A percentile compares a stretch with the other conserved stretches of the same genome.
phyloP scores from a whole-genome alignment of 2,329 filamentous ascomycete species.

The Aspergillus ochraceus region DNA sequence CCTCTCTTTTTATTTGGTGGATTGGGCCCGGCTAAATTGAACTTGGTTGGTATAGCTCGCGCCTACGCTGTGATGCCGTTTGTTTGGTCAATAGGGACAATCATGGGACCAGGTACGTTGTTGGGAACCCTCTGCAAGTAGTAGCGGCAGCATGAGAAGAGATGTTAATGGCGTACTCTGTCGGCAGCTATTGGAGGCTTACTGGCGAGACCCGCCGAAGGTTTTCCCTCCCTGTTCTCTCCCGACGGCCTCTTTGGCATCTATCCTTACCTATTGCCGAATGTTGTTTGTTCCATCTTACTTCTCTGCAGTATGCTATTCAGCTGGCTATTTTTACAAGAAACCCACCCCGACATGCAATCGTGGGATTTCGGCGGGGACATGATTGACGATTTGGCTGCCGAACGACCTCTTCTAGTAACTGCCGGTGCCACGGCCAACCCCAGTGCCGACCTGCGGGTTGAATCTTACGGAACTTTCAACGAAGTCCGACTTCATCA shows the following conservation, averaged over 20 bases:
- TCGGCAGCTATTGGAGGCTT: slow-evolving; percentile 72
- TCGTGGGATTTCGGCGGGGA: slow-evolving; percentile 46
- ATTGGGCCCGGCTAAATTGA: background rate
- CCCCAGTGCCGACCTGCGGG: slow-evolving; percentile 69
- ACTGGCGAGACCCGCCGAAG: slow-evolving; percentile 74
- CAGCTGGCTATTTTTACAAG: slow-evolving; percentile 78
- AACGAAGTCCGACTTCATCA: slow-evolving; percentile 56
- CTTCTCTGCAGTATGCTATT: slow-evolving; percentile 76
- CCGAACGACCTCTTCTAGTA: slow-evolving; percentile 72
- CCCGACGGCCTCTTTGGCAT: slow-evolving; percentile 67
- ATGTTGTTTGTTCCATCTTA: slow-evolving; percentile 76
- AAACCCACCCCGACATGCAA: slow-evolving; percentile 85
- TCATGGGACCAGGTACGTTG: slow-evolving; percentile 66
- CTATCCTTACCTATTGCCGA: slow-evolving; percentile 87
- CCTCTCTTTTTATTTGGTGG: background rate
- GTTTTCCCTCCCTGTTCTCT: slow-evolving; percentile 72
- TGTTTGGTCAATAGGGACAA: slow-evolving; percentile 87
- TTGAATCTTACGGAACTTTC: slow-evolving; percentile 80
- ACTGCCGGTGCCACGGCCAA: slow-evolving; percentile 73
- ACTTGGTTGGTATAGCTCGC: slow-evolving; percentile 56
- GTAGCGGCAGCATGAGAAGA: background rate
- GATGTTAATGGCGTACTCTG: slow-evolving; percentile 14
- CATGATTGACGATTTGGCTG: slow-evolving; percentile 42
- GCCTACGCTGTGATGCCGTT: slow-evolving; percentile 94
- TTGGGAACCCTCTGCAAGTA: background rate